Evolutionary conservation across 371 early-diverging fungal species (phyloP).

Genomic region (Dichotomocladium elegans): DNA sequence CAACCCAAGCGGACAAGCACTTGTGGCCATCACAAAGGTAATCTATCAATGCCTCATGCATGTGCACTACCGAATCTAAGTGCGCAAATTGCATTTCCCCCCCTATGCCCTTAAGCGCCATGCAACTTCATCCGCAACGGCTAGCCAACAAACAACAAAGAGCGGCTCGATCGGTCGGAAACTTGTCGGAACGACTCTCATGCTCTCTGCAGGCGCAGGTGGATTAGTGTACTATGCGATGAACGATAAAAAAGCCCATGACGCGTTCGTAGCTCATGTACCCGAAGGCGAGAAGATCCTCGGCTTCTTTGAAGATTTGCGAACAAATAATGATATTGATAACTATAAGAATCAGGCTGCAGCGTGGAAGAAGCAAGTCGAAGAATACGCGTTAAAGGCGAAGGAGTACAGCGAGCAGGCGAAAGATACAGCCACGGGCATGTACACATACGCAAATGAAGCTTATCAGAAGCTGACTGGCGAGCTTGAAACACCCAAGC

Average conservation of each 20-base stretch:
- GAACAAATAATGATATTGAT: conserved; percentile 15
- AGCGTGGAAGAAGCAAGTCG: conserved; percentile 15
- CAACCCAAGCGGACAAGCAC: no score
- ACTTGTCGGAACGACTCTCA: conserved; percentile 11
- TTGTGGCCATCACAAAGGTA: no score
- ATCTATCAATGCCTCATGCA: no score
- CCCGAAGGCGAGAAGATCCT: conserved; percentile 19
- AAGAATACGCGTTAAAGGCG: conserved; percentile 14
- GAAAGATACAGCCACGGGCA: conserved; percentile 13
- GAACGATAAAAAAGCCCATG: conserved; percentile 19
- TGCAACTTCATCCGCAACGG: neutral
- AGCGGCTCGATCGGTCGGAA: conserved; percentile 7
- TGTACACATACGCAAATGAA: conserved; percentile 19
- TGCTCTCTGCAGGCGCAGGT: conserved; percentile 16
- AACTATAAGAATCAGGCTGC: conserved; percentile 11
- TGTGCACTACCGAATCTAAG: no score
- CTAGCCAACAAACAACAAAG: neutral
- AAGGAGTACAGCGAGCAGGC: conserved; percentile 16
- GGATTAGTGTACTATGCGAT: conserved; percentile 25
- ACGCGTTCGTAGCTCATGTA: conserved; percentile 20
- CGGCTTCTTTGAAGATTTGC: conserved; percentile 20
- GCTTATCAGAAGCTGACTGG: conserved; percentile 24
- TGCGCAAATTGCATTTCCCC: no score
- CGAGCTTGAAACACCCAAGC: conserved; percentile 1
- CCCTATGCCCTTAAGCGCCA: no score